Conservation (phyloP, 495 filamentous ascomycete genomes). For the Aspergillus bridgeri region DNA sequence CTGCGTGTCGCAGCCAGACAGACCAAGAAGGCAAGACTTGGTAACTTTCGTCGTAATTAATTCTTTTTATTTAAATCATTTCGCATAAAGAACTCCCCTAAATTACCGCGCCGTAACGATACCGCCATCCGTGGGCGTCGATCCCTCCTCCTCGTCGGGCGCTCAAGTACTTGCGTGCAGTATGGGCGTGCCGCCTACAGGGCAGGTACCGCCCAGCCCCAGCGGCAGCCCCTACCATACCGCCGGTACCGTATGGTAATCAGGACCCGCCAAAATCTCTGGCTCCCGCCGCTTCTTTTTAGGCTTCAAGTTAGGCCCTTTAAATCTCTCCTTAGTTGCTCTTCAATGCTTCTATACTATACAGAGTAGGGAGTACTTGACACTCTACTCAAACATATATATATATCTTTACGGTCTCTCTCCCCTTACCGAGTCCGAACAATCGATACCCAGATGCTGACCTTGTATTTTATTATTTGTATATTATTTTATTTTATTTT, state of each 20-base stretch:
- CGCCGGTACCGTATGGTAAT: not conserved
- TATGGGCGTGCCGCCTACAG: not conserved
- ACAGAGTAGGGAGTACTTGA: too few species aligned
- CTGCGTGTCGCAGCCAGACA: conserved; percentile 17
- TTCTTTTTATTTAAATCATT: too few species aligned
- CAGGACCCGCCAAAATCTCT: conserved; percentile 10
- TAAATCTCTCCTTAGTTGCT: not conserved
- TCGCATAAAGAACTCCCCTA: too few species aligned
- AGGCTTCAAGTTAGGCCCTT: conserved; percentile 7
- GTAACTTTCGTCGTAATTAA: too few species aligned
- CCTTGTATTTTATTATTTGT: too few species aligned
- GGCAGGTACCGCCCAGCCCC: conserved; percentile 11
- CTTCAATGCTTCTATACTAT: not conserved
- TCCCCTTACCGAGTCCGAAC: not conserved
- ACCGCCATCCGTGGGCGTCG: not conserved
- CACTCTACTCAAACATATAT: too few species aligned
- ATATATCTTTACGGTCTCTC: not conserved
- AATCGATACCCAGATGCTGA: not conserved
- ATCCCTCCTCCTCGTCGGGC: not conserved
- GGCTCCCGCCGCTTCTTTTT: conserved; percentile 24
- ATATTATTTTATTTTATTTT: not conserved
- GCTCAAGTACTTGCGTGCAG: not conserved
- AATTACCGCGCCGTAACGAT: conserved; percentile 10
- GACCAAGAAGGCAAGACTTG: too few species aligned
- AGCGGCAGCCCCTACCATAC: not conserved